Evolutionary conservation across 2,329 filamentous ascomycete genomes (phyloP).

Genomic region (Tolypocladium nubicola): DNA sequence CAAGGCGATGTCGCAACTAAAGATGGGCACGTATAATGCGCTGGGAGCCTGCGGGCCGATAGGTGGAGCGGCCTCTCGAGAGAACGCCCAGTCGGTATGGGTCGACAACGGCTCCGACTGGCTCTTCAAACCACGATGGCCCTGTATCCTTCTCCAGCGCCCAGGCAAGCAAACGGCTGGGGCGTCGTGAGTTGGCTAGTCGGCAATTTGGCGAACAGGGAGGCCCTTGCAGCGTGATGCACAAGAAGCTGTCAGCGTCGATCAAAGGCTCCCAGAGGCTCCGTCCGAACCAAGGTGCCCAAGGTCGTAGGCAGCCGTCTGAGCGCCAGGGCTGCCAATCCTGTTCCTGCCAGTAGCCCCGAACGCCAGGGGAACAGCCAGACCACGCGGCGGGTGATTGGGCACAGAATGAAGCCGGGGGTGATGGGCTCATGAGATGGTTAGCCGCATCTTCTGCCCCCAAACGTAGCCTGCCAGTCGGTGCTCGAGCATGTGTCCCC

Average conservation of each 20-base stretch:
- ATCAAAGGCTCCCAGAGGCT: background rate
- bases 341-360: background rate
- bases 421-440: background rate
- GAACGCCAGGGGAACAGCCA: background rate
- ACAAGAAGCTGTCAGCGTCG: background rate
- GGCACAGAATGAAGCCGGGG: background rate
- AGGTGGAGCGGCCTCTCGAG: background rate
- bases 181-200: background rate
- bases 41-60: background rate
- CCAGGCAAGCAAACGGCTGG: background rate
- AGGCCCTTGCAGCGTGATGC: background rate
- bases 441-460: background rate
- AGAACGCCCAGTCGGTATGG: background rate
- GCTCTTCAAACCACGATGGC: background rate
- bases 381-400: background rate
- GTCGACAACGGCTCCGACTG: conserved; percentile 2
- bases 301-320: background rate
- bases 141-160: background rate
- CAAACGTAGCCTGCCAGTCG: background rate
- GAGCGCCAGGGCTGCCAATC: background rate
- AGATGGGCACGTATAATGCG: conserved; percentile 1
- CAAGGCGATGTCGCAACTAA: conserved; percentile 2
- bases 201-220: background rate
- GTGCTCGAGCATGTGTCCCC: background rate
- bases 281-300: conserved; percentile 2